Evolutionary conservation across 805 yeast species (phyloP), one percentile per base, ranked within the genome.

Genomic region (Saccharomyces kudriavzevii): DNA sequence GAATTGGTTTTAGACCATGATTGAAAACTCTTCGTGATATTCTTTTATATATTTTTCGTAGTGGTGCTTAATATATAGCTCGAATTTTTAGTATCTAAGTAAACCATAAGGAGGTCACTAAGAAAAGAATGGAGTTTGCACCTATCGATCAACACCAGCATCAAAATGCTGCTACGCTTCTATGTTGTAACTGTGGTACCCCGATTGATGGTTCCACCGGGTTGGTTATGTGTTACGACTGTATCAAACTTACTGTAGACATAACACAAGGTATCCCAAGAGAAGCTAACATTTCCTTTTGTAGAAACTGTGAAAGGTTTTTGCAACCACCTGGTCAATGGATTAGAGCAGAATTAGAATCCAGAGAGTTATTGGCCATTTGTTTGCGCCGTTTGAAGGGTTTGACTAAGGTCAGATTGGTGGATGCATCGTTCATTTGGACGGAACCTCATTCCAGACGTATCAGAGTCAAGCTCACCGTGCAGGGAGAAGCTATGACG

Each of bases 371-470:
- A 51, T 75, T 94, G 57, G 98, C 99, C 1, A 74, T 94, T 46
- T 88, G 97, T 75, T 75, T 94, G 58, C 83, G 92, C 72, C 82
- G 92, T 68, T 77, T 94, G 65, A 89, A 87, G 63, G 98, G 98
- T 53, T 77, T 94, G 60, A 84, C 81, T 60, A 87, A 87, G 65
- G 94, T 90, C 48, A 77, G 97, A 62, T 75, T 94, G 56, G 83
- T 89, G 45, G 98, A 94, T 73, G 99, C 99, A 2, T 81, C 91
- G 4, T 94, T 91, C 64, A 82, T 95, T 57, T 94, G 99, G 99
- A 94, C 99, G 0, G 99, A 94, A 74, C 99, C 99, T 2, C 99
- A 94, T 71, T 90, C 97, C 27, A 81, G 99, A 71, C 85, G 99
- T 76, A 83, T 92, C 56, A 83, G 90, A 70, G 82, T 95, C 58